These are phyloP conservation scores for Fusarium sterilihyphosum DNA, from an alignment of 2,329 filamentous ascomycete species.

Conservation along the genomic window DNA sequence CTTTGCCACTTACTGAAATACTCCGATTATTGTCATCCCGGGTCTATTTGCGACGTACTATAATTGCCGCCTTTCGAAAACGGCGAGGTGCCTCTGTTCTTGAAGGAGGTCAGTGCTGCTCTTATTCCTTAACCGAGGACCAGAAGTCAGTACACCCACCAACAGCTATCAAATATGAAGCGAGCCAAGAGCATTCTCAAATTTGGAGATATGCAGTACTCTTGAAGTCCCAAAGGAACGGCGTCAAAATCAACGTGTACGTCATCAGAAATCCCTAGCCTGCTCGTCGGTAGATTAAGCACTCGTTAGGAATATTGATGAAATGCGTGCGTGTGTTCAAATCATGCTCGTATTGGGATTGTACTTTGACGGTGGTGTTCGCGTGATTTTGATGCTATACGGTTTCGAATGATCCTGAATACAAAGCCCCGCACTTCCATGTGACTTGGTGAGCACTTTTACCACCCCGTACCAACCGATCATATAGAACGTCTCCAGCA, in stretches of 20 bases:
- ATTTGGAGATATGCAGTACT: rapidly evolving
- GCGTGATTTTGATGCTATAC: not conserved
- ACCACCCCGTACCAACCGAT: not conserved
- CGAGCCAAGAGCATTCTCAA: rapidly evolving
- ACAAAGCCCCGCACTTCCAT: not conserved
- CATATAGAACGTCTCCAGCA: too few species aligned
- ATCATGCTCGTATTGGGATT: rapidly evolving
- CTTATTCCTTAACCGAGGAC: not conserved
- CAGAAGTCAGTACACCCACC: rapidly evolving
- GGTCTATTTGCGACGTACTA: rapidly evolving
- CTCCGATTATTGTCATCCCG: rapidly evolving
- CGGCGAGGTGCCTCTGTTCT: rapidly evolving
- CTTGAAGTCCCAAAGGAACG: rapidly evolving
- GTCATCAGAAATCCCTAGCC: not conserved
- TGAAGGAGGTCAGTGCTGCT: not conserved
- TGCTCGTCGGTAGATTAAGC: not conserved
- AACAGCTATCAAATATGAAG: rapidly evolving
- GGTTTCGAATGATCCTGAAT: not conserved
- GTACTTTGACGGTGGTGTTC: not conserved
- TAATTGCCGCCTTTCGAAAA: not conserved
- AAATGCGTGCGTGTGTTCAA: not conserved
- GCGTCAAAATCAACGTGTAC: rapidly evolving
- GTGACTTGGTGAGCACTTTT: not conserved
- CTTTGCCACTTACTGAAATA: not conserved
- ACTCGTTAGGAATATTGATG: not conserved